Base-by-base conservation (phyloP, 2,329 filamentous ascomycete genomes). In the Aspergillus cejpii region DNA sequence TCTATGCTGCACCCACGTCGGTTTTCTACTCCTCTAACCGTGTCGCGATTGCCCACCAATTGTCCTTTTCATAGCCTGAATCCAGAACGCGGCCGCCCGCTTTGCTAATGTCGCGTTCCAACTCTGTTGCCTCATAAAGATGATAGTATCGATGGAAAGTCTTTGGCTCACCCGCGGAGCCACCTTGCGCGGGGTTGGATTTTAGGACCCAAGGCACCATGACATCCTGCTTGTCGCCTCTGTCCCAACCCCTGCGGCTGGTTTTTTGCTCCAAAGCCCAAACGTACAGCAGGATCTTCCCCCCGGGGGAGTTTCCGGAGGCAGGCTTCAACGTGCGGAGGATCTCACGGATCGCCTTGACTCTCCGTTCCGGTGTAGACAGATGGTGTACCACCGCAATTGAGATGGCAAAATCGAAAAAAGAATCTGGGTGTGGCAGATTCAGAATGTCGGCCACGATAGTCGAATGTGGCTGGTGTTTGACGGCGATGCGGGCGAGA, bases 341-440 rank as follows among this genome's bases (percentile, higher is more conserved):
- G 39, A 97, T 79, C 31, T 78, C 77, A 38, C 72, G 69, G 14
- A 97, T 78, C 21, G 86, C 89, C 51, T 84, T 81, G 27, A 84
- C 71, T 39, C 92, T 78, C 45, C 92, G 77, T 39, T 75, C 76
- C 8, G 75, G 73, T 5, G 90, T 95, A 11, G 88, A 94, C 41
- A 97, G 74, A 70, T 98, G 92, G 70, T 97, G 92, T 24, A 97
- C 75, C 8, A 97, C 92, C 38, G 92, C 92, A 59, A 98, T 90
- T 59, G 85, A 92, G 54, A 97, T 92, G 45, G 81, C 89, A 64
- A 97, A 97, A 67, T 97, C 91, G 62, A 86, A 85, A 58, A 47
- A 55, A 14, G 57, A 59, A 50, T 63, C 47, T 8, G 80, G 85
- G 65, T 95, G 91, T 3, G 92, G 92, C 15, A 96, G 76, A n/a